phyloP scores from a whole-genome alignment of 495 filamentous ascomycete species.

The Astrocystis sublimbata region DNA sequence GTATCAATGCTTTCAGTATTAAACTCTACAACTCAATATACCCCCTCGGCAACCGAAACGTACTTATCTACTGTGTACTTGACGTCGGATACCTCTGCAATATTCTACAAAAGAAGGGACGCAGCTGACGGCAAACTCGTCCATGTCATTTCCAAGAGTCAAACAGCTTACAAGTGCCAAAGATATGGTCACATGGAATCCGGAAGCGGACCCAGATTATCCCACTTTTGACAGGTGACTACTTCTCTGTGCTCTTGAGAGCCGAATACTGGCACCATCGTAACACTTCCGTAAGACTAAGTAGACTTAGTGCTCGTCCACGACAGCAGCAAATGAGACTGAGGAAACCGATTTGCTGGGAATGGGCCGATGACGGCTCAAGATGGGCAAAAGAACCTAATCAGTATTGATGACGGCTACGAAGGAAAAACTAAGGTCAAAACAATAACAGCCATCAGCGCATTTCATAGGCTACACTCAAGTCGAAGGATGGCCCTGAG shows the following conservation, averaged over 20 bases:
- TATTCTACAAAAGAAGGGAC: conserved; percentile 35
- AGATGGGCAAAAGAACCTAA: background rate
- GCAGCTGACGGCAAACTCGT: conserved; percentile 40
- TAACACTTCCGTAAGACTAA: conserved; percentile 9
- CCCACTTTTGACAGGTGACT: conserved; percentile 21
- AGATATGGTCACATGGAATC: conserved; percentile 36
- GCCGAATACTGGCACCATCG: background rate
- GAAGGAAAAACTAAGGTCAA: background rate
- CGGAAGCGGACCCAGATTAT: conserved; percentile 27
- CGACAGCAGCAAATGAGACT: background rate
- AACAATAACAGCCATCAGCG: background rate
- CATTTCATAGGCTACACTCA: background rate
- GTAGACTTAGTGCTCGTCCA: conserved; percentile 4
- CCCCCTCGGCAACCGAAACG: conserved; percentile 11
- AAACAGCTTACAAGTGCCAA: conserved; percentile 35
- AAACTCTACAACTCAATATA: conserved; percentile 15
- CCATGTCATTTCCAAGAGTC: conserved; percentile 37
- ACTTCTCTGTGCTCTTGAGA: background rate
- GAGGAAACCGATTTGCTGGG: background rate
- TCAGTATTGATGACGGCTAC: conserved; percentile 1
- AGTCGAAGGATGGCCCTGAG: background rate
- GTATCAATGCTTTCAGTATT: conserved; percentile 15
- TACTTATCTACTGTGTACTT: conserved; percentile 15
- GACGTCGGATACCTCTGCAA: conserved; percentile 29
- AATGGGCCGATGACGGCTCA: background rate